These are phyloP conservation scores for Garcia nutans DNA, from an alignment of 345 rosid species.

Conservation along the genomic window DNA sequence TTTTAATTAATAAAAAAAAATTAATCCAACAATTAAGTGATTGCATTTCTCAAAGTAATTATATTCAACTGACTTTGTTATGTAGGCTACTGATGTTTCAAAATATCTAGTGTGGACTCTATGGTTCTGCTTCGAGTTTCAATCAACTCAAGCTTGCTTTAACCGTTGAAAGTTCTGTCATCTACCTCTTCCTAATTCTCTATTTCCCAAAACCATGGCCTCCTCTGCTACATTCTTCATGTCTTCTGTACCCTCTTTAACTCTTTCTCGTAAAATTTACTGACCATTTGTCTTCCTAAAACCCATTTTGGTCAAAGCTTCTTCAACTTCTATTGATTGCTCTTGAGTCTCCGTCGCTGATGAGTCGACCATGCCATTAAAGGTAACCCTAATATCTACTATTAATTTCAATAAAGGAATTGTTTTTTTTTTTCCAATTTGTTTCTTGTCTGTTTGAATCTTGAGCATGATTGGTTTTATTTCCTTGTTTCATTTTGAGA, in stretches of 20 bases:
- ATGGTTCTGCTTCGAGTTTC: neutral
- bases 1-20: too few relatives aligned
- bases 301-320: slow-evolving; percentile 59
- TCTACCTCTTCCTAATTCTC: neutral
- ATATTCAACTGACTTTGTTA: too few relatives aligned
- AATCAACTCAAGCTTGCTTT: neutral
- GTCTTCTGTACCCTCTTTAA: slow-evolving; percentile 36
- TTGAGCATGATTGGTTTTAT: neutral
- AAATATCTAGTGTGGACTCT: neutral
- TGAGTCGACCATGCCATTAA: slow-evolving; percentile 40
- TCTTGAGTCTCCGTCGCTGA: slow-evolving; percentile 41
- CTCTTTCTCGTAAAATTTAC: slow-evolving; percentile 38
- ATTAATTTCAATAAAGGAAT: neutral
- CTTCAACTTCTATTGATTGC: slow-evolving; percentile 49
- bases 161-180: neutral
- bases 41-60: too few relatives aligned
- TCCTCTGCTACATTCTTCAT: slow-evolving; percentile 41
- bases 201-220: slow-evolving; percentile 27
- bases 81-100: too few relatives aligned
- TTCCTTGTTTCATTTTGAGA: neutral
- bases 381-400: slow-evolving; percentile 35
- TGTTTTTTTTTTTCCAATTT: neutral
- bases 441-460: neutral
- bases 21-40: too few relatives aligned
- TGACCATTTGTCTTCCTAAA: slow-evolving; percentile 31